Conservation (phyloP, 2,329 filamentous ascomycete genomes). For the Fusarium sororula region DNA sequence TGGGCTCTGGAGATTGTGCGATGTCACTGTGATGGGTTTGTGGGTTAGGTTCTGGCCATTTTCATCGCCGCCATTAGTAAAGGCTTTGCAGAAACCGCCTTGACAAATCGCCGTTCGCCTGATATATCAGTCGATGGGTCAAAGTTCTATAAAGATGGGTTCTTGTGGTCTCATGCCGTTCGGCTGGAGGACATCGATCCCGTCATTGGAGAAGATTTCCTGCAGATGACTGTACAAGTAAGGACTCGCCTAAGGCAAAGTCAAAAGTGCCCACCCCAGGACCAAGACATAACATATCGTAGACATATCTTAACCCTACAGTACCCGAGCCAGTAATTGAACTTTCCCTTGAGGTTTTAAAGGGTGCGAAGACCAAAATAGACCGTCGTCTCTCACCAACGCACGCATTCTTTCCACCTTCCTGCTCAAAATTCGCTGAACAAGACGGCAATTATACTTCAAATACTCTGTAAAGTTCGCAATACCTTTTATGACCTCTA, state of each 20-base stretch:
- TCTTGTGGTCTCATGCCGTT: not conserved
- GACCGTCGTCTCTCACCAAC: conserved; percentile 26
- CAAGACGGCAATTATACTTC: not conserved
- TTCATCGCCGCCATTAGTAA: not conserved
- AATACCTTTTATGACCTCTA: conserved; percentile 49
- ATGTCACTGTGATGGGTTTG: not conserved
- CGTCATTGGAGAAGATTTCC: not conserved
- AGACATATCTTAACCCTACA: no score
- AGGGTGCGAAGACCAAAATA: conserved; percentile 5
- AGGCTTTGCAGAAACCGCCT: not conserved
- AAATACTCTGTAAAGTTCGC: conserved; percentile 34
- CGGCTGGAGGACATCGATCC: not conserved
- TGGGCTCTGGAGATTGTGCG: not conserved
- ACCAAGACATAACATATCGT: no score
- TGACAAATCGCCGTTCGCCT: not conserved
- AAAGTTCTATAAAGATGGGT: not conserved
- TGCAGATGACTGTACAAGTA: not conserved
- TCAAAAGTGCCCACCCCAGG: no score
- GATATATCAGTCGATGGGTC: not conserved
- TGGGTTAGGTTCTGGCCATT: not conserved
- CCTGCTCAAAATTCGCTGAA: rapidly evolving
- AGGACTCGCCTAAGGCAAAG: not conserved
- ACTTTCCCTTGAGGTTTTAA: not conserved
- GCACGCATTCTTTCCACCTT: not conserved
- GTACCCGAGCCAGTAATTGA: no score